Evolutionary conservation across 2,329 filamentous ascomycete species (phyloP).

Genomic region (Xylariaceae sp.): DNA sequence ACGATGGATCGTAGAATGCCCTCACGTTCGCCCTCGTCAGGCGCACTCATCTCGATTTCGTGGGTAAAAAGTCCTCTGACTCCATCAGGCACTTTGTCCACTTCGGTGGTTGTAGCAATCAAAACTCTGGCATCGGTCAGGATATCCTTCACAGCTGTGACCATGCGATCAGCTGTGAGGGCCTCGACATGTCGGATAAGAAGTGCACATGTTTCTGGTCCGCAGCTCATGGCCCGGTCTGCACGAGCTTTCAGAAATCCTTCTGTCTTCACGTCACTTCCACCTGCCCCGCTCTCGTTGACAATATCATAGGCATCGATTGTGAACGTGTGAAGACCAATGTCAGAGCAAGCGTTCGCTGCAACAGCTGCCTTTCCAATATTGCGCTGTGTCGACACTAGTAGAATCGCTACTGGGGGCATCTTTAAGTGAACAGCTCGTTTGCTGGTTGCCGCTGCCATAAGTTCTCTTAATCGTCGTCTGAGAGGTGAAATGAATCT

Average conservation of each 20-base stretch:
- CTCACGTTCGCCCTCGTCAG: slow-evolving; percentile 88
- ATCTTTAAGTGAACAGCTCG: slow-evolving; percentile 82
- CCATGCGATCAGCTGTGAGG: slow-evolving; percentile 85
- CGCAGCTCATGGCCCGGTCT: slow-evolving; percentile 85
- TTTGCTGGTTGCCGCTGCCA: slow-evolving; percentile 83
- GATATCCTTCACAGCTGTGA: slow-evolving; percentile 78
- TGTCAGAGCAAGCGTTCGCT: slow-evolving; percentile 73
- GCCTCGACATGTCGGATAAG: slow-evolving; percentile 90
- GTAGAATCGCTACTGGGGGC: slow-evolving; percentile 80
- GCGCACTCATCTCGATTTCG: slow-evolving; percentile 88
- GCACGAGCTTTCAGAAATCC: slow-evolving; percentile 83
- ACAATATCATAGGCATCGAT: slow-evolving; percentile 93
- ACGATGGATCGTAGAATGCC: slow-evolving; percentile 78
- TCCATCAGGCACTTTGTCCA: slow-evolving; percentile 89
- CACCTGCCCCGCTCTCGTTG: slow-evolving; percentile 82
- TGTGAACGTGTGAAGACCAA: slow-evolving; percentile 82
- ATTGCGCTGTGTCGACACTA: slow-evolving; percentile 87
- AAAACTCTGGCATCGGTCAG: slow-evolving; percentile 75
- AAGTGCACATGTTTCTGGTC: slow-evolving; percentile 74
- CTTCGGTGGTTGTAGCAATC: slow-evolving; percentile 89
- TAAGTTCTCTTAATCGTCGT: slow-evolving; percentile 74
- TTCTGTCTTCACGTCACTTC: slow-evolving; percentile 90
- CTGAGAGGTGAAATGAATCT: slow-evolving; percentile 57
- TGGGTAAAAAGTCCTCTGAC: slow-evolving; percentile 91
- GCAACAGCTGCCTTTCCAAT: slow-evolving; percentile 88